phyloP scores from a whole-genome alignment of 345 rosid genomes.

The Citrus hindsii region DNA sequence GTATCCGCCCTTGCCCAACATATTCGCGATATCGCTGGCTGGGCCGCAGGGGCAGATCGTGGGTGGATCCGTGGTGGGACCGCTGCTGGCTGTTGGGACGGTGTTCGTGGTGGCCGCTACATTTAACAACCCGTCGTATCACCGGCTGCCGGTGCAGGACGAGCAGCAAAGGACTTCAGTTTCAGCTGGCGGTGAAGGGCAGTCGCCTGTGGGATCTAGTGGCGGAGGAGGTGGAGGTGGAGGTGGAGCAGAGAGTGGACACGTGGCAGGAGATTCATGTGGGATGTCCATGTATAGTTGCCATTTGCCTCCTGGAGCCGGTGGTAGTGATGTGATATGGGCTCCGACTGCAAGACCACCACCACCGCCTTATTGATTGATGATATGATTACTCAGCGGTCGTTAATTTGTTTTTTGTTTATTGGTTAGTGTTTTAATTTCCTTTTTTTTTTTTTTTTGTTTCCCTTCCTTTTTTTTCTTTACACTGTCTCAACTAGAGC shows the following conservation, averaged over 20 bases:
- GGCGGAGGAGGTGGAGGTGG: slow-evolving; percentile 28
- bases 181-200: slow-evolving; percentile 51
- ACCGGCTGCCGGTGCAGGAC: slow-evolving; percentile 49
- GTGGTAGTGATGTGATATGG: slow-evolving; percentile 66
- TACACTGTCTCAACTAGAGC: no score
- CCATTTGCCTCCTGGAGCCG: slow-evolving; percentile 43
- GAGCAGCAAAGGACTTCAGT: slow-evolving; percentile 34
- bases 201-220: slow-evolving; percentile 47
- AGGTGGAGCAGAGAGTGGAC: slow-evolving; percentile 50
- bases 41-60: slow-evolving; percentile 96
- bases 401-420: background rate
- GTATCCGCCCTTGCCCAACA: slow-evolving; percentile 42
- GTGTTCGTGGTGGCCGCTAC: slow-evolving; percentile 77
- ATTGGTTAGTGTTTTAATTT: background rate
- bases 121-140: slow-evolving; percentile 68
- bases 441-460: background rate
- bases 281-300: slow-evolving; percentile 62
- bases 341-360: slow-evolving; percentile 58
- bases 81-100: slow-evolving; percentile 62
- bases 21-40: slow-evolving; percentile 69
- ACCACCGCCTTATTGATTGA: slow-evolving; percentile 46
- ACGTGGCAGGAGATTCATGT: slow-evolving; percentile 47
- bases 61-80: slow-evolving; percentile 79
- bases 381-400: background rate
- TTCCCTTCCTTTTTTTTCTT: no score